Base-by-base conservation (phyloP, 2,329 filamentous ascomycete genomes). In the Zopfia rhizophila region DNA sequence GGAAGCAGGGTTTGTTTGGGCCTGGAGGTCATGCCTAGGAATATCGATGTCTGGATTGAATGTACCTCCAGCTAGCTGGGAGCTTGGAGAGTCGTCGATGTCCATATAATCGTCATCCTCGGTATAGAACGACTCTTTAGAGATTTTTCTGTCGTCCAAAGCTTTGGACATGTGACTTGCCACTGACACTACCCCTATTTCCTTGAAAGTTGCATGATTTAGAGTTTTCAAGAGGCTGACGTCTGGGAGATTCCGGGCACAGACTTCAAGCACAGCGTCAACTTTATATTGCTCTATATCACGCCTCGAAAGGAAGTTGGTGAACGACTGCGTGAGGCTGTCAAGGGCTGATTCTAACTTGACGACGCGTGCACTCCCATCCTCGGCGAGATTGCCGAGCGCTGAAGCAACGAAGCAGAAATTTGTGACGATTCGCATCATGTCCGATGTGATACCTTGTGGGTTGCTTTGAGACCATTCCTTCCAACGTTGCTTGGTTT, bases 21-120 rank as follows among this genome's bases (percentile, higher is more conserved):
- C 67, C 17, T 58, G 51, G 10, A 68, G 32, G 24, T 71, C 60
- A 77, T 82, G 76, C 29, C 83, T 75, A 29, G 84, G 63, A 12
- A 79, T 63, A 14, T 69, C 58, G 1, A 54, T 46, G 27, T 68
- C 55, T 29, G 55, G 32, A 22, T 70, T 73, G 21, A 74, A 65
- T 1, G 63, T 49, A 12, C 74, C 72, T 17, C 76, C 76, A 51
- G 79, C 85, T 39, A 75, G 75, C 54, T 87, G 83, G 0, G 84
- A 84, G 28, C 83, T 81, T 42, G 87, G 85, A 10, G 82, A 78
- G 23, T 80, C 78, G 58, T 91, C 88, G 4, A 91, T 61, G 43
- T 90, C 86, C 84, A 89, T 87, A 5, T 78, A 63, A 54, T 87
- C 83, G 7, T 77, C 71, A 3, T 75, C 63, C 41, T 66, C 64